These are phyloP conservation scores for Erythrophleum ivorense DNA, from an alignment of 331 rosid species.

Conservation along the genomic window DNA sequence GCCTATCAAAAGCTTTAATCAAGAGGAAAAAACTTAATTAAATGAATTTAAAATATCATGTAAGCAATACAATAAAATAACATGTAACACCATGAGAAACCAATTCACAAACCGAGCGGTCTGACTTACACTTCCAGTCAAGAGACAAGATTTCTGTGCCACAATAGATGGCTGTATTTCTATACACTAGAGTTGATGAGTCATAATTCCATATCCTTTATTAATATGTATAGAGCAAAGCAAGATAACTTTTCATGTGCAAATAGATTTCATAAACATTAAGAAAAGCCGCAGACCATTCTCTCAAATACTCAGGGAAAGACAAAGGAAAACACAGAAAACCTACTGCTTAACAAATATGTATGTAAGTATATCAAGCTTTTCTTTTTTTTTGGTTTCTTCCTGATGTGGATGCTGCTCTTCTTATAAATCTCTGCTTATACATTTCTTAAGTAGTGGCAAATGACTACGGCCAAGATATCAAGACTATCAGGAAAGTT, in stretches of 20 bases:
- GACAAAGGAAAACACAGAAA: conserved; percentile 21
- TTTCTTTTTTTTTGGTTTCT: conserved; percentile 12
- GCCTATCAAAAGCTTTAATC: conserved; percentile 92
- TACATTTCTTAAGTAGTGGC: conserved; percentile 11
- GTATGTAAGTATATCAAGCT: conserved; percentile 5
- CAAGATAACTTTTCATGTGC: conserved; percentile 36
- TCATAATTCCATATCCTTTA: conserved; percentile 95
- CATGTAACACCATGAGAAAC: conserved; percentile 23
- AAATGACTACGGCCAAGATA: conserved; percentile 28
- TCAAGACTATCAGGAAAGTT: conserved; percentile 31
- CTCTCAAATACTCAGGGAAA: not conserved
- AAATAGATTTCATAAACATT: conserved; percentile 23
- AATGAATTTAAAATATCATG: conserved; percentile 29
- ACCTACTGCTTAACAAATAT: conserved; percentile 22
- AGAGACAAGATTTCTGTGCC: conserved; percentile 90
- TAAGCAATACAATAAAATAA: conserved; percentile 2
- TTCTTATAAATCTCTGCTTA: conserved; percentile 17
- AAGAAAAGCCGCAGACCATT: conserved; percentile 24
- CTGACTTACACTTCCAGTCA: conserved; percentile 98
- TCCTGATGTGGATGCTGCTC: not conserved
- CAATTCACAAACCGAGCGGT: conserved; percentile 79
- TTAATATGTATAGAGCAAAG: conserved; percentile 31
- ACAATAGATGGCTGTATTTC: conserved; percentile 96
- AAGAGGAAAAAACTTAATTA: conserved; percentile 48
- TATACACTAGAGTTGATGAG: conserved; percentile 79